Conservation (phyloP, 2,329 filamentous ascomycete species). For the Trichoderma endophyticum region DNA sequence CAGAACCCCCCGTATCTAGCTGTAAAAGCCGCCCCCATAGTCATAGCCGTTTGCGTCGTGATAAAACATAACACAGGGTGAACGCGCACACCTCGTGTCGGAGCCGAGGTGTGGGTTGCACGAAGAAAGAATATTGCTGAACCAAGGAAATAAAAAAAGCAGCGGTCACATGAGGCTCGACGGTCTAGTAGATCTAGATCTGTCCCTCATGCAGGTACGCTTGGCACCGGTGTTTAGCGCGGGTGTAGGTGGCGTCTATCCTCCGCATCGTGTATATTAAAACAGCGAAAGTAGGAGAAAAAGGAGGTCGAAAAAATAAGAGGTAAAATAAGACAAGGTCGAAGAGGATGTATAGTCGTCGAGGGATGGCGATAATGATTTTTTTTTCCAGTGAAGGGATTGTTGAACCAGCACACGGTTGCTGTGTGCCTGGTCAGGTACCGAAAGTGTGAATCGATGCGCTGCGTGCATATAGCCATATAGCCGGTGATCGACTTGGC, state of each 20-base stretch:
- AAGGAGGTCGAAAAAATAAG: not conserved
- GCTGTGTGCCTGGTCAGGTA: not conserved
- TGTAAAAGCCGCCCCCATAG: slow-evolving; percentile 4
- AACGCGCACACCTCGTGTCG: not conserved
- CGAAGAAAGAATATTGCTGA: not conserved
- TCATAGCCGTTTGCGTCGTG: slow-evolving; percentile 16
- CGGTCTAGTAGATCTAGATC: slow-evolving; percentile 9
- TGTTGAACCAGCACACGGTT: not conserved
- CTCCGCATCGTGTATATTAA: not conserved
- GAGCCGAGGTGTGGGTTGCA: not conserved
- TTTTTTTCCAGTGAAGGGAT: not conserved
- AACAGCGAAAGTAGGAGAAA: not conserved
- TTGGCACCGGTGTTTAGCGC: not conserved
- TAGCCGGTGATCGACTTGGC: slow-evolving; percentile 8
- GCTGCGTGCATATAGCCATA: slow-evolving; percentile 5
- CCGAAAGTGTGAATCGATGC: not conserved
- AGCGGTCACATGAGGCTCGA: not conserved
- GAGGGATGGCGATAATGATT: not conserved
- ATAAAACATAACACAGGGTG: slow-evolving; percentile 10
- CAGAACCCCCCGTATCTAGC: not conserved
- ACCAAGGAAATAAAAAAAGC: not conserved
- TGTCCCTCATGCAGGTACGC: slow-evolving; percentile 12
- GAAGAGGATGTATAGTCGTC: not conserved
- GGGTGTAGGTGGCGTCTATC: not conserved
- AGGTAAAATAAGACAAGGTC: not conserved